Conservation (phyloP, 352 stramenopile species). For the Globisporangium camurandrum region DNA sequence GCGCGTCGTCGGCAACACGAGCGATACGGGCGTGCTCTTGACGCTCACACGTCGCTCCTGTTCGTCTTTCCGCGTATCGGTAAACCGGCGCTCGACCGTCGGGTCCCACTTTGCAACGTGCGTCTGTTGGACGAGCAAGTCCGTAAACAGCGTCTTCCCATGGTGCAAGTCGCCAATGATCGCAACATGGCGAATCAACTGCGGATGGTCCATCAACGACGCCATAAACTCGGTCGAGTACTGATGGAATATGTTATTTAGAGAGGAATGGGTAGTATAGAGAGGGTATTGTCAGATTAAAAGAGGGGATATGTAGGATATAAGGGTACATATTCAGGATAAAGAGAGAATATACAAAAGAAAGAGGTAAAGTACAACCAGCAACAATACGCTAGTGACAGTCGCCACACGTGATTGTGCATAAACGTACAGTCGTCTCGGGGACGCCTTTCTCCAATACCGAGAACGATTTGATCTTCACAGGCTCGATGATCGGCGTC, state of each 20-base stretch:
- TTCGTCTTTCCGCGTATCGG: constrained; percentile 95
- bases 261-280: no score
- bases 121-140: constrained; percentile 89
- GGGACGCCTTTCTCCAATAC: constrained; percentile 77
- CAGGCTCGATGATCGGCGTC: constrained; percentile 96
- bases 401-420: no score
- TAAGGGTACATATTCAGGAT: no score
- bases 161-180: constrained; percentile 97
- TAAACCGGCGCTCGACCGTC: constrained; percentile 85
- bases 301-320: no score
- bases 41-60: constrained; percentile 96
- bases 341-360: no score
- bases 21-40: constrained; percentile 94
- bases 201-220: constrained; percentile 85
- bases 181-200: constrained; percentile 91
- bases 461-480: constrained; percentile 92
- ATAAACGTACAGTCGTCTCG: constrained; percentile 50
- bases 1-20: constrained; percentile 89
- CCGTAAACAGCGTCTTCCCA: constrained; percentile 91
- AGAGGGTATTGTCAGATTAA: no score
- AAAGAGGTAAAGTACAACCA: no score
- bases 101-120: constrained; percentile 80
- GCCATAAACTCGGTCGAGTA: constrained; percentile 89
- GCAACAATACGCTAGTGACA: no score
- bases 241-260: no score